Base-by-base conservation (phyloP, 805 yeast genomes). In the Ogataea zsoltii region DNA sequence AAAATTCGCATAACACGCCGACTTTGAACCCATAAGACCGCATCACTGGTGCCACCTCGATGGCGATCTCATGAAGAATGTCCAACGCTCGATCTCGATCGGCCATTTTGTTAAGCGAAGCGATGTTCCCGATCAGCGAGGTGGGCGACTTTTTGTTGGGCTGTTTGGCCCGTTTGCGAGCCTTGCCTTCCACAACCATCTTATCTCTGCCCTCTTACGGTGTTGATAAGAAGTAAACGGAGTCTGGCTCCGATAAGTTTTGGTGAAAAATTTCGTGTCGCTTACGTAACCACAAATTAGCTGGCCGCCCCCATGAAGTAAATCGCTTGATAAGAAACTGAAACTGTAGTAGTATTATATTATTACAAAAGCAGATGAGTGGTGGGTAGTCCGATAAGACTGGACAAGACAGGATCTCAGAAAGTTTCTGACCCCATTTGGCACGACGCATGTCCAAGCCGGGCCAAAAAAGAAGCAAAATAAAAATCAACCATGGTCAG, bases 31-130 rank as follows among this genome's bases (percentile, higher is more conserved):
- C 74, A 48, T 81, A 74, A 33, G 78, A 77, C 47, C 80, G 77
- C 82, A 92, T 87, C 42, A 92, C 66, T 2, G 96, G 96, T 2
- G 91, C 82, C 12, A 86, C 94, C 26, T 74, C 65, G 19, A 71
- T 74, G 2, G 92, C 91, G 13, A 88, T 73, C 37, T 83, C 80
- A 50, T 84, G 86, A 3, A 90, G 71, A 33, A 87, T 52, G 14
- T 78, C 76, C 25, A 77, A 60, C 0, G 89, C 88, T 29, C 70
- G 66, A 21, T 78, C 83, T 26, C 66, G 63, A 7, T 66, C 55
- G 4, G 57, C 55, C 18, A 75, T 73, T 54, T 73, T 75, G 33
- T 68, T 69, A 50, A 81, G 75, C 30, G 82, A 66, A 1, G 79
- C 81, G 2, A 67, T 62, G 44, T 58, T 60, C 3, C 44, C 54